A percentile compares a stretch with the other conserved stretches of the same genome.
phyloP scores from a whole-genome alignment of 305 asterid genomes.

The Fraxinus sp. region DNA sequence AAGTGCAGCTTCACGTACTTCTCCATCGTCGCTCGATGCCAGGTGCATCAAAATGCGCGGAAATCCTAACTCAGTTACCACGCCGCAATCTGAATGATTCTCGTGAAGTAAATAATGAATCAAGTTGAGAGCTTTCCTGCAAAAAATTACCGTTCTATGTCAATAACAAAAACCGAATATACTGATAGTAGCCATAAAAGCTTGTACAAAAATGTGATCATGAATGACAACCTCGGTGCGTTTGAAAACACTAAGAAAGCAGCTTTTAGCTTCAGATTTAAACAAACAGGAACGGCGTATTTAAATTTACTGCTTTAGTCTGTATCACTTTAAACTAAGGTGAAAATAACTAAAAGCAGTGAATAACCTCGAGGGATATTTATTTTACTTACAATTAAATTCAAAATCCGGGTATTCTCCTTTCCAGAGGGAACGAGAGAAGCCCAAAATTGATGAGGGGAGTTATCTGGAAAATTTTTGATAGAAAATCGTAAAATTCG shows the following conservation, averaged over 20 bases:
- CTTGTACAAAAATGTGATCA: neutral
- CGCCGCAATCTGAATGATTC: conserved; percentile 52
- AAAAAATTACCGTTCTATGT: neutral
- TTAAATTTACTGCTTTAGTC: neutral
- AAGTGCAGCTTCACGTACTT: conserved; percentile 88
- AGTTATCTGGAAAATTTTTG: neutral
- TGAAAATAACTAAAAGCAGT: neutral
- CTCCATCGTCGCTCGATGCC: conserved; percentile 68
- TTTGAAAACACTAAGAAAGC: neutral
- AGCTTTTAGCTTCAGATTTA: neutral
- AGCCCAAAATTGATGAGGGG: neutral
- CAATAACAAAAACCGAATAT: neutral
- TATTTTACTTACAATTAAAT: neutral
- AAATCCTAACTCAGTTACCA: conserved; percentile 66
- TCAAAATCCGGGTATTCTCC: neutral
- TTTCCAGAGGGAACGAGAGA: neutral
- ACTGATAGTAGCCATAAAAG: neutral
- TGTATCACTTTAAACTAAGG: neutral
- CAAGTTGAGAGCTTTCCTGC: conserved; percentile 90
- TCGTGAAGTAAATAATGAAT: conserved; percentile 61
- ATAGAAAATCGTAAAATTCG: neutral
- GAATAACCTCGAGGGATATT: no score
- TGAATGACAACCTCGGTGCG: neutral
- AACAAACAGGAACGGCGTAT: neutral
- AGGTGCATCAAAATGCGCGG: conserved; percentile 74